phyloP scores from a whole-genome alignment of 192 early-diverging fungal genomes.

The Entomortierella beljakovae region DNA sequence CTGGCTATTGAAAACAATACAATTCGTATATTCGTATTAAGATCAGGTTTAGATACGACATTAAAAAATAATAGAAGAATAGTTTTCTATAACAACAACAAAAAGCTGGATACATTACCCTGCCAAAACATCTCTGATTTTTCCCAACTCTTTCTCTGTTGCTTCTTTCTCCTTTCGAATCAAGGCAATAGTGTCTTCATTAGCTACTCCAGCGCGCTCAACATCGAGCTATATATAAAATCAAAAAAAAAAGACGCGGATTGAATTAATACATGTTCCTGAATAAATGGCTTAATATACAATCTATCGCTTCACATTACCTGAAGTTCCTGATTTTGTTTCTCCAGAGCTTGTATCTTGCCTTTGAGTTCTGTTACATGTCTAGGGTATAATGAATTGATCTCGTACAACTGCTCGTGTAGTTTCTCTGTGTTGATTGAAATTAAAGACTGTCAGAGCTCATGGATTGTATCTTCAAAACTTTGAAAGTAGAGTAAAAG shows the following conservation, averaged over 20 bases:
- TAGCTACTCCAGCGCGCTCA: slow-evolving; percentile 49
- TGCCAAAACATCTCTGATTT: slow-evolving; percentile 45
- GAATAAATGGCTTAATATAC: too few relatives aligned
- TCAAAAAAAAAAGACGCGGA: not conserved
- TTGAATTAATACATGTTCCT: not conserved
- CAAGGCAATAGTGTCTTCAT: slow-evolving; percentile 55
- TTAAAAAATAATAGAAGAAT: too few relatives aligned
- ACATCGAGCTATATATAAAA: slow-evolving; percentile 48
- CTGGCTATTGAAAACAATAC: slow-evolving; percentile 14
- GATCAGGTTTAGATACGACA: too few relatives aligned
- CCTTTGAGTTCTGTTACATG: slow-evolving; percentile 58
- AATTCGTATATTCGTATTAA: too few relatives aligned
- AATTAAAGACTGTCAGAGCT: not conserved
- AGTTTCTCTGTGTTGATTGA: slow-evolving; percentile 53
- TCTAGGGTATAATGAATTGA: slow-evolving; percentile 62
- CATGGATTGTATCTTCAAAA: not conserved
- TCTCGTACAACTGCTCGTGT: slow-evolving; percentile 64
- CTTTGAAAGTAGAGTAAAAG: not conserved
- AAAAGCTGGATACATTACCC: slow-evolving; percentile 34
- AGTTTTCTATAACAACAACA: too few relatives aligned
- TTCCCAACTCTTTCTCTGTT: slow-evolving; percentile 44
- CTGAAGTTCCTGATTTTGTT: slow-evolving; percentile 60
- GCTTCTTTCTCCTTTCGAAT: slow-evolving; percentile 53
- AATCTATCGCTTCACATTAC: too few relatives aligned
- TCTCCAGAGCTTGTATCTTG: slow-evolving; percentile 63